A percentile compares a stretch with the other conserved stretches of the same genome.
phyloP scores from a whole-genome alignment of 495 filamentous ascomycete species.

The Xylaria scruposa region DNA sequence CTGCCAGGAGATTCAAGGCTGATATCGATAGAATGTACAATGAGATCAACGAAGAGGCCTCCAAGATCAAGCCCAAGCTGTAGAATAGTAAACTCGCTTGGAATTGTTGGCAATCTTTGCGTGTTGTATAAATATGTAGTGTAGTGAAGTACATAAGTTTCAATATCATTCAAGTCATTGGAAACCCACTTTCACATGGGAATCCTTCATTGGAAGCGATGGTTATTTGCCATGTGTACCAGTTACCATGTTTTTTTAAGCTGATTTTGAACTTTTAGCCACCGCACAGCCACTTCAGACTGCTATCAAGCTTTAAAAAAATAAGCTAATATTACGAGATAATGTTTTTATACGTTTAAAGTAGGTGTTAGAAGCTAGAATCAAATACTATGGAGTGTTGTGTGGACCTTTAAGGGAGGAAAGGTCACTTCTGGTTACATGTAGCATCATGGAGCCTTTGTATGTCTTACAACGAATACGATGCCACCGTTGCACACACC shows the following conservation, averaged over 20 bases:
- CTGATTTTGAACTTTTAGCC: neutral
- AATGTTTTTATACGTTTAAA: neutral
- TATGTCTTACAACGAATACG: neutral
- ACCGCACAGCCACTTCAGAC: neutral
- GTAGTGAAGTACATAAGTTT: neutral
- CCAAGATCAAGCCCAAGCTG: constrained; percentile 48
- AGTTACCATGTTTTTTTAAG: neutral
- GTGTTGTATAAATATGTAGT: constrained; percentile 8
- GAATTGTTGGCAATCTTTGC: neutral
- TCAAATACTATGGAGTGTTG: no score
- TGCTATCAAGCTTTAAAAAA: no score
- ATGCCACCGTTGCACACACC: neutral
- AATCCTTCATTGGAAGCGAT: neutral
- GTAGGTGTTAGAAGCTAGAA: neutral
- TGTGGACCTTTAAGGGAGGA: neutral
- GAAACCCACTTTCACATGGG: neutral
- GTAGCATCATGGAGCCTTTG: no score
- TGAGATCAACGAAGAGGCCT: constrained; percentile 56
- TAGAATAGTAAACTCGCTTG: constrained; percentile 35
- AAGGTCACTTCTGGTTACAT: neutral
- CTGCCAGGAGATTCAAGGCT: constrained; percentile 75
- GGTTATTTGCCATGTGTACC: neutral
- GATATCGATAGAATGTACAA: constrained; percentile 84
- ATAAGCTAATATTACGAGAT: neutral
- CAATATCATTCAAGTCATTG: neutral